Base-by-base conservation (phyloP, 2,329 filamentous ascomycete genomes). In the Alternaria gaisen region DNA sequence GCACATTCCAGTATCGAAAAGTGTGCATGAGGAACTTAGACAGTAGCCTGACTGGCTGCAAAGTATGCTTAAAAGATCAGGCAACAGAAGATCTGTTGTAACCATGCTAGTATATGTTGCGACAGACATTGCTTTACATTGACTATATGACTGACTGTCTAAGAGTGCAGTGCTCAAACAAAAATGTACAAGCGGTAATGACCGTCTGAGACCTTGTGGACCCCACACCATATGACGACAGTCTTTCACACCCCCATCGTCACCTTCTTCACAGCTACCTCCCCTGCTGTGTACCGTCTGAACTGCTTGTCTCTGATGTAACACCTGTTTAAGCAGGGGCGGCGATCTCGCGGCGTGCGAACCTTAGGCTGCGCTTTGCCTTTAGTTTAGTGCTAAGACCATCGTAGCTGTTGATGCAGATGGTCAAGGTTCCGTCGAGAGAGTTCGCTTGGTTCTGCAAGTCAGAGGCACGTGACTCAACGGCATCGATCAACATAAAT, bases 381-480 rank as follows among this genome's bases (percentile, higher is more conserved):
- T 44, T 48, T 8, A 18, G 16, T 1, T 3, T n/a, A 20, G 2
- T 4, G 3, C 12, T 1, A 8, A 60, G 11, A 32, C 58, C 58
- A 0, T 42, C 6, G 58, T 53, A 60, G 1, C 7, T 11, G 3
- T 24, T 5, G 24, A 60, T 60, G 47, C 41, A 47, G 7, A 24
- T 5, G 3, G 22, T 11, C 14, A 60, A 12, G 18, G 53, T 53
- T 7, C 11, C 34, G 12, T 9, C 8, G 1, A 60, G 47, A 6
- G 5, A 3, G 8, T 8, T 26, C 16, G 53, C 53, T 18, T 60
- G 18, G 1, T 0, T 14, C n/a, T 30, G 12, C 26, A 60, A 14
- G 9, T 60, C 58, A 8, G 47, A 6, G 18, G 46, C 41, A 20
- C 41, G 47, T 16, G 46, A 28, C 34, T 57, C 9, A 4, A 60